These are phyloP conservation scores for Cryphonectria radicalis DNA, from an alignment of 2,329 filamentous ascomycete genomes.

Conservation along the genomic window DNA sequence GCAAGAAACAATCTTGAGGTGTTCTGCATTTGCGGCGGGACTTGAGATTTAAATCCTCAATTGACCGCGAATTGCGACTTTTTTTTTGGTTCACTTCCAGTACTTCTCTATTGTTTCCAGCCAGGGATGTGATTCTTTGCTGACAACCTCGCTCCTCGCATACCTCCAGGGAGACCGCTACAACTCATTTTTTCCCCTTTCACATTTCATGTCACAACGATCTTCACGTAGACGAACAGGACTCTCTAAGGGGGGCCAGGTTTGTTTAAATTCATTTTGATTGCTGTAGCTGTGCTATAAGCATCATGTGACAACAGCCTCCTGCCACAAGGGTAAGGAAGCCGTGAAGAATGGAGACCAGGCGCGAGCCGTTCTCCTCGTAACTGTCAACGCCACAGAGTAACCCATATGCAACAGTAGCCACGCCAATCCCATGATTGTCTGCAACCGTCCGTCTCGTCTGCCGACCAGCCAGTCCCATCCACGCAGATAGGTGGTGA, in stretches of 20 bases:
- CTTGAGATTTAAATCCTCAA: background rate
- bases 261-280: constrained; percentile 32
- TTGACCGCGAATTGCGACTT: background rate
- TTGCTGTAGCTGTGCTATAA: constrained; percentile 44
- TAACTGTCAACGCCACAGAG: constrained; percentile 70
- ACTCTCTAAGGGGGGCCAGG: too few relatives aligned
- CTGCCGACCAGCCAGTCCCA: constrained; percentile 25
- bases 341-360: constrained; percentile 58
- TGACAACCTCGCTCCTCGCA: background rate
- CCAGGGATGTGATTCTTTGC: background rate
- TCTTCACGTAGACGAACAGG: background rate
- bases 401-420: constrained; percentile 53
- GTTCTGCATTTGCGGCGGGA: background rate
- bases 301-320: constrained; percentile 52
- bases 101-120: background rate
- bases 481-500: constrained; percentile 5
- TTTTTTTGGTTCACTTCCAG: background rate
- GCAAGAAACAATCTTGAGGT: background rate
- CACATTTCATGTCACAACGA: background rate
- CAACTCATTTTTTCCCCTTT: background rate
- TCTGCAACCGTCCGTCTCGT: constrained; percentile 12
- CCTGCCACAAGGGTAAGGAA: constrained; percentile 40
- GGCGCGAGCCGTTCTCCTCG: constrained; percentile 73
- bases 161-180: background rate
- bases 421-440: constrained; percentile 33